Evolutionary conservation across 164 flowering plant species (phyloP).

Genomic region (Liriodendron chinense): DNA sequence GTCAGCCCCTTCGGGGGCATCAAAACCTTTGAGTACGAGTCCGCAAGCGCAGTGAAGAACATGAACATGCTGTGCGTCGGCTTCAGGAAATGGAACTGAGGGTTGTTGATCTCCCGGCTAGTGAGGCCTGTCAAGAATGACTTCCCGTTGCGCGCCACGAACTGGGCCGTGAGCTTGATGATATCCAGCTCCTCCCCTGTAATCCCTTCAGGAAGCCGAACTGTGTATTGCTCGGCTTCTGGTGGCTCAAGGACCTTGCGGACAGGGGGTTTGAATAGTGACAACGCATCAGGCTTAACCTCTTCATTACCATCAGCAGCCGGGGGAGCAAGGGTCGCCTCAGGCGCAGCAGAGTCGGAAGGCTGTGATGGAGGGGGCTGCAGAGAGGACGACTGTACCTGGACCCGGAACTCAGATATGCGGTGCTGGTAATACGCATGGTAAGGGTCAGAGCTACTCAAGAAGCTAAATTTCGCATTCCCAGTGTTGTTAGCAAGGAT

Average conservation of each 20-base stretch:
- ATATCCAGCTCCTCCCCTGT: constrained; percentile 96
- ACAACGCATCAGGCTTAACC: constrained; percentile 52
- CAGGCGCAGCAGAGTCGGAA: constrained; percentile 42
- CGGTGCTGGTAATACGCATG: constrained; percentile 95
- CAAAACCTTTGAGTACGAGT: constrained; percentile 90
- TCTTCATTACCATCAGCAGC: constrained; percentile 33
- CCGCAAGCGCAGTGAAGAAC: constrained; percentile 90
- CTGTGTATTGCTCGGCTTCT: constrained; percentile 91
- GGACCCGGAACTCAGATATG: constrained; percentile 72
- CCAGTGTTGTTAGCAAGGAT: constrained; percentile 78
- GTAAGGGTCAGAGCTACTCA: constrained; percentile 84
- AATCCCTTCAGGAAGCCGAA: constrained; percentile 94
- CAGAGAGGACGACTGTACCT: constrained; percentile 46
- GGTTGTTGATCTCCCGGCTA: constrained; percentile 82
- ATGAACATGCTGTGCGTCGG: constrained; percentile 98
- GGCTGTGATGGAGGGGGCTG: constrained; percentile 32
- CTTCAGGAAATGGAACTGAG: constrained; percentile 91
- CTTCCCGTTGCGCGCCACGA: constrained; percentile 96
- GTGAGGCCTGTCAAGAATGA: constrained; percentile 86
- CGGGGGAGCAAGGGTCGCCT: constrained; percentile 24
- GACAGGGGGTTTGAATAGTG: constrained; percentile 55
- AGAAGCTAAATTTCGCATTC: constrained; percentile 85
- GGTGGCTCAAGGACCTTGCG: constrained; percentile 87
- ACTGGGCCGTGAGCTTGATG: constrained; percentile 94
- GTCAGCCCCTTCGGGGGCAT: constrained; percentile 91